Conservation (phyloP, 2,329 filamentous ascomycete genomes). For the Cladosporium velox region DNA sequence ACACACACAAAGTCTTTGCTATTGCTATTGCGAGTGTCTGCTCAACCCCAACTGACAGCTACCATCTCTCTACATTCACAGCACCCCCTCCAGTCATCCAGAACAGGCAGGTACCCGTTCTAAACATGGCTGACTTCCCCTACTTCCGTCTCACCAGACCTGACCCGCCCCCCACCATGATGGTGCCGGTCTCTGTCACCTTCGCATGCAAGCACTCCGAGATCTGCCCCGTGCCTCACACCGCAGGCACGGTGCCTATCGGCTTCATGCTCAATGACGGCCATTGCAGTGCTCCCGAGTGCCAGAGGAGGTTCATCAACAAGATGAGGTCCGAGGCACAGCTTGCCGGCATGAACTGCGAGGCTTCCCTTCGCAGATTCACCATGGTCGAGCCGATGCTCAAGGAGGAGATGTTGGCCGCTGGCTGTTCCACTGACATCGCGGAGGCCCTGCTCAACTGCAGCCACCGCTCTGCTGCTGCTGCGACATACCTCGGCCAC, state of each 20-base stretch:
- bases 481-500: slow-evolving; percentile 2
- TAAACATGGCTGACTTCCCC: background rate
- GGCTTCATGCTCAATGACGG: background rate
- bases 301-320: background rate
- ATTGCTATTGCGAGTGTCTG: background rate
- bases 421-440: background rate
- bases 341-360: slow-evolving; percentile 6
- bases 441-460: background rate
- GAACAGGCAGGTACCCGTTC: background rate
- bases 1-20: background rate
- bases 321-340: background rate
- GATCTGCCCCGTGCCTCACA: background rate
- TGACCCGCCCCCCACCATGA: background rate
- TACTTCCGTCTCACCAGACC: background rate
- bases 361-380: background rate
- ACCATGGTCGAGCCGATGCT: slow-evolving; percentile 2
- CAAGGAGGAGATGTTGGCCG: background rate
- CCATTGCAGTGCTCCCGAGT: background rate
- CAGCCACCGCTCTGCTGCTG: background rate
- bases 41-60: background rate
- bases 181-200: background rate
- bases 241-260: background rate
- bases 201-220: slow-evolving; percentile 1
- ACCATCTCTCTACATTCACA: background rate
- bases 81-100: background rate